Base-by-base conservation (phyloP, 371 early-diverging fungal genomes). In the Rhizomucor pusillus region DNA sequence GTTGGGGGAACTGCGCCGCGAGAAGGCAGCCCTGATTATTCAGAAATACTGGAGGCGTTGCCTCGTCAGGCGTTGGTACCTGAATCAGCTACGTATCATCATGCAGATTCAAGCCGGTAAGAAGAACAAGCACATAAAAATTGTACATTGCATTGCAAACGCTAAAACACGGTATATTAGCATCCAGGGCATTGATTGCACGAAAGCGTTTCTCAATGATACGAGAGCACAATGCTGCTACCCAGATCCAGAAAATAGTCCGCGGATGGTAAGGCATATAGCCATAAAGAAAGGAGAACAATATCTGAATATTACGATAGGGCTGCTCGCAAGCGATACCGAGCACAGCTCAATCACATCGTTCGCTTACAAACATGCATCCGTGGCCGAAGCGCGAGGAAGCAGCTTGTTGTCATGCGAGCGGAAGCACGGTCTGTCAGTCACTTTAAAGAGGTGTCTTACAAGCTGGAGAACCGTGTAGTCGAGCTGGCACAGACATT, bases 381-480 rank as follows among this genome's bases (percentile, higher is more conserved):
- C 34, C 91, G 98, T 45, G 85, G 92, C 13, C 79, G 77, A 33
- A 66, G 67, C 16, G 97, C 97, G 10, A 74, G 79, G 43, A 74
- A 76, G 37, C 83, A 82, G 55, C 71, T 93, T 44, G 69, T 71
- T 39, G 62, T 67, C 20, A 81, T 90, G 56, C 88, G 90, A 61
- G 84, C 83, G 16, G 97, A 99, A 68, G 91, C 92, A 10, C 77
- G 90, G 35, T 92, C 92, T 16, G 92, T 93, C 7, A 90, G 87
- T 52, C 95, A 97, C 67, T 84, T 95, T 68, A 91, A 94, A 71
- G 94, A 95, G 63, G 84, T 89, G n/a, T 92, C 95, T 4, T 90
- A 90, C 70, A 88, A 90, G 69, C 82, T 99, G 14, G 98, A 99
- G 65, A 89, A 84, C 71, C 93, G 94, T 73, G 90, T 98, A 47